phyloP scores from a whole-genome alignment of 257 asterid species.

The Gentiana dahurica region DNA sequence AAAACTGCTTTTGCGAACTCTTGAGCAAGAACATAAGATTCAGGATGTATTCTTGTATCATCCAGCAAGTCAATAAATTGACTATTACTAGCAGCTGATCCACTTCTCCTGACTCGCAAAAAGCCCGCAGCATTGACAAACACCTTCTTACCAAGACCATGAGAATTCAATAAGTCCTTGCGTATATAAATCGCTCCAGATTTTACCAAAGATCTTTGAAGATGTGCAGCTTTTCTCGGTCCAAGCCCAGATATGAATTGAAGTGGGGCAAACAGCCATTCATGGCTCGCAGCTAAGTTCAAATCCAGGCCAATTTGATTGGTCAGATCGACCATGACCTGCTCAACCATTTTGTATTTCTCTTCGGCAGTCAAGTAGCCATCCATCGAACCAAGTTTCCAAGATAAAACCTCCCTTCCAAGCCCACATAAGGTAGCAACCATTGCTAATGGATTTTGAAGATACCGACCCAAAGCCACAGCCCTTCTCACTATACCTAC shows the following conservation, averaged over 20 bases:
- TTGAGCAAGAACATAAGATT: conserved; percentile 79
- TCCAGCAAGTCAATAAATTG: conserved; percentile 82
- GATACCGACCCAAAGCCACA: conserved; percentile 87
- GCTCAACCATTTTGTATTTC: conserved; percentile 81
- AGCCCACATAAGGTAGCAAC: conserved; percentile 90
- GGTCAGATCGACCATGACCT: conserved; percentile 87
- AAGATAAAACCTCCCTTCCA: conserved; percentile 81
- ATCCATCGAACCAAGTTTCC: conserved; percentile 85
- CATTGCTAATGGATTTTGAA: conserved; percentile 93
- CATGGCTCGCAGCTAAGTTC: conserved; percentile 48
- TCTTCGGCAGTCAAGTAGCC: conserved; percentile 89
- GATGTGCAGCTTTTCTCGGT: conserved; percentile 86
- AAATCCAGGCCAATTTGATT: conserved; percentile 91
- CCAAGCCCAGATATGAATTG: conserved; percentile 96
- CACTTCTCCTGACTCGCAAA: conserved; percentile 78
- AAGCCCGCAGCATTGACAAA: conserved; percentile 93
- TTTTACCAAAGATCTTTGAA: conserved; percentile 78
- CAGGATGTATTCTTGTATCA: conserved; percentile 95
- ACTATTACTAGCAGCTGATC: conserved; percentile 75
- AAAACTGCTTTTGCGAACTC: conserved; percentile 91
- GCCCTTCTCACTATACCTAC: conserved; percentile 90
- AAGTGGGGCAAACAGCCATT: conserved; percentile 89
- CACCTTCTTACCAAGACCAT: conserved; percentile 82
- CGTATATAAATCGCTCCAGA: conserved; percentile 81
- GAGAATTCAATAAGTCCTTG: conserved; percentile 72